A percentile compares a stretch with the other conserved stretches of the same genome.
These are phyloP conservation scores for Dactylellina sp. DNA, from an alignment of 2,329 filamentous ascomycete genomes.

Conservation along the genomic window DNA sequence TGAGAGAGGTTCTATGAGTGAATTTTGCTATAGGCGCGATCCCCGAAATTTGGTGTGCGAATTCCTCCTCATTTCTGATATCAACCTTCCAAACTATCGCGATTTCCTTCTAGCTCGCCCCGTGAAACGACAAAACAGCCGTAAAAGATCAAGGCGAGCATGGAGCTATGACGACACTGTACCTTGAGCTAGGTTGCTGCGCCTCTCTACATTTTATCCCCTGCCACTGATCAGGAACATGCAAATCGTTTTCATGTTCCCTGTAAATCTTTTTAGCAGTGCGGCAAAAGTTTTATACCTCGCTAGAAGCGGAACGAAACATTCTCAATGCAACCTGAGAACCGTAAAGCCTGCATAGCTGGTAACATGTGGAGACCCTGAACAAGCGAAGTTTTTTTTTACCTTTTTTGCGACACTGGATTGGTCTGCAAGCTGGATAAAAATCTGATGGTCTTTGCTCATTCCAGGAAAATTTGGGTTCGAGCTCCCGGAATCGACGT, in stretches of 20 bases:
- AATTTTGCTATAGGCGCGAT: constrained; percentile 52
- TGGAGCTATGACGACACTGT: constrained; percentile 36
- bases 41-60: background rate
- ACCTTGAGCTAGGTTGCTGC: background rate
- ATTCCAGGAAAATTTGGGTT: background rate
- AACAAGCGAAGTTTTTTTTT: background rate
- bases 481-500: no score
- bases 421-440: background rate
- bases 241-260: background rate
- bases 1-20: constrained; percentile 26
- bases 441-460: background rate
- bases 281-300: background rate
- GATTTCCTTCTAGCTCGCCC: constrained; percentile 25
- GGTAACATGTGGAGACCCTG: background rate
- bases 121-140: constrained; percentile 22
- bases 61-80: constrained; percentile 25
- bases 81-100: constrained; percentile 19
- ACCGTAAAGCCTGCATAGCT: background rate
- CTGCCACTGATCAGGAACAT: background rate
- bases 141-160: constrained; percentile 16
- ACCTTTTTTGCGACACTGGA: background rate
- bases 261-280: background rate
- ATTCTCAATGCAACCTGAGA: background rate
- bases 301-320: background rate
- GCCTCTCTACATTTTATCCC: constrained; percentile 39